phyloP scores from a whole-genome alignment of 176 grass and related monocot species.

The Aechmea fasciata region DNA sequence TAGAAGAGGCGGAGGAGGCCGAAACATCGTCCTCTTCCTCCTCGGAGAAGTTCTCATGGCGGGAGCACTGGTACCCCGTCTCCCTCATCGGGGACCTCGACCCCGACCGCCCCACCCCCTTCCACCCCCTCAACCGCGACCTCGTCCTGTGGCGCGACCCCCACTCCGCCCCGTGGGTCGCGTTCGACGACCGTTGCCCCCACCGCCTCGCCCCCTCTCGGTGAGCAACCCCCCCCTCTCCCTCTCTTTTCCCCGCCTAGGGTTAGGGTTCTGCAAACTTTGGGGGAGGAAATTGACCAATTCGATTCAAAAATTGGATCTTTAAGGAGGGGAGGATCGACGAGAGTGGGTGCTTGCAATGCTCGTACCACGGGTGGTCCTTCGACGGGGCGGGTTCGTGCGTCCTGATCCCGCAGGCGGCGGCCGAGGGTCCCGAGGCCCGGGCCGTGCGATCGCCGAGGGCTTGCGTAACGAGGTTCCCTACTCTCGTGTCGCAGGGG shows the following conservation, averaged over 20 bases:
- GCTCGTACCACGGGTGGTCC: conserved; percentile 93
- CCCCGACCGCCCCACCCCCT: conserved; percentile 60
- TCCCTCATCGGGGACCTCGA: conserved; percentile 95
- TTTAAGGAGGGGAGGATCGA: conserved; percentile 75
- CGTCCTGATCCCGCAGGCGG: conserved; percentile 74
- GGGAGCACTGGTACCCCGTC: conserved; percentile 94
- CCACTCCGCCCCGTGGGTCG: conserved; percentile 63
- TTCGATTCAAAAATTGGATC: background rate
- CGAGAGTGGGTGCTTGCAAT: conserved; percentile 89
- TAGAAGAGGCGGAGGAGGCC: conserved; percentile 22
- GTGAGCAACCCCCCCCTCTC: conserved; percentile 17
- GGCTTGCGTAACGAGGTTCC: conserved; percentile 71
- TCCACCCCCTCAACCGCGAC: conserved; percentile 96
- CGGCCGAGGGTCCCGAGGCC: conserved; percentile 50
- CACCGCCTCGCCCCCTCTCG: conserved; percentile 90
- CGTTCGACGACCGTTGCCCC: conserved; percentile 86
- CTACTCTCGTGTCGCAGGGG: conserved; percentile 75
- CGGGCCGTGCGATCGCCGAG: conserved; percentile 42
- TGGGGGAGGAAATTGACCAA: no score
- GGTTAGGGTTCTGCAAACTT: background rate
- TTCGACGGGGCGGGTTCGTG: conserved; percentile 70
- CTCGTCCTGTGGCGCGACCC: conserved; percentile 92
- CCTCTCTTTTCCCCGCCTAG: background rate
- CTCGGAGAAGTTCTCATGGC: conserved; percentile 69
- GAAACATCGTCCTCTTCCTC: conserved; percentile 33